A percentile compares a stretch with the other conserved stretches of the same genome.
phyloP scores from a whole-genome alignment of 2,329 filamentous ascomycete species.

The Pleomassaria siparia region DNA sequence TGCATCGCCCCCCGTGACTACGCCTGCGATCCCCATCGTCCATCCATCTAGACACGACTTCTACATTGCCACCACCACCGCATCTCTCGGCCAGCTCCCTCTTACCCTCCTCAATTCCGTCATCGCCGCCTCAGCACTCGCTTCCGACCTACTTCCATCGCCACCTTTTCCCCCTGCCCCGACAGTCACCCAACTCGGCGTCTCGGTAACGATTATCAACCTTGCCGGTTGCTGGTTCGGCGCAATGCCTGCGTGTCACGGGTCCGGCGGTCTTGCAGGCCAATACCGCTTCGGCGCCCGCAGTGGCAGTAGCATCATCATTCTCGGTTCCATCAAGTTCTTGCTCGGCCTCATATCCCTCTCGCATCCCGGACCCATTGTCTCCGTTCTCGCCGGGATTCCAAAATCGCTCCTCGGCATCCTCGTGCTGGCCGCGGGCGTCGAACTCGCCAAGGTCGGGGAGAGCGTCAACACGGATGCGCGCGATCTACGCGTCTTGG shows the following conservation, averaged over 20 bases:
- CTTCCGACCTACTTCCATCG: conserved; percentile 73
- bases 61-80: conserved; percentile 62
- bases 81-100: conserved; percentile 81
- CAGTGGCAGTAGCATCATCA: conserved; percentile 78
- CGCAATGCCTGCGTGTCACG: conserved; percentile 93
- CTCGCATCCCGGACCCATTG: conserved; percentile 72
- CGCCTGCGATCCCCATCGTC: conserved; percentile 56
- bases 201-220: conserved; percentile 84
- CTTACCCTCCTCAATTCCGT: conserved; percentile 92
- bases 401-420: conserved; percentile 78
- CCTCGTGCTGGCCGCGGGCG: conserved; percentile 85
- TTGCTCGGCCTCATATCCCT: conserved; percentile 63
- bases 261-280: conserved; percentile 84
- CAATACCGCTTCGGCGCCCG: conserved; percentile 91
- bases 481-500: conserved; percentile 54
- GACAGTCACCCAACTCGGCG: conserved; percentile 72
- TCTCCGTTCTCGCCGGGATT: conserved; percentile 70
- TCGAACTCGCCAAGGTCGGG: conserved; percentile 84
- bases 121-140: conserved; percentile 80
- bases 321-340: conserved; percentile 77
- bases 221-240: conserved; percentile 86
- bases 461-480: conserved; percentile 79
- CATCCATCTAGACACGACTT: conserved; percentile 51
- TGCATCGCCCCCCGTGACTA: conserved; percentile 38
- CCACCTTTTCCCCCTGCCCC: conserved; percentile 59